Conservation (phyloP, 2,329 filamentous ascomycete species). For the Rutstroemia sp. region DNA sequence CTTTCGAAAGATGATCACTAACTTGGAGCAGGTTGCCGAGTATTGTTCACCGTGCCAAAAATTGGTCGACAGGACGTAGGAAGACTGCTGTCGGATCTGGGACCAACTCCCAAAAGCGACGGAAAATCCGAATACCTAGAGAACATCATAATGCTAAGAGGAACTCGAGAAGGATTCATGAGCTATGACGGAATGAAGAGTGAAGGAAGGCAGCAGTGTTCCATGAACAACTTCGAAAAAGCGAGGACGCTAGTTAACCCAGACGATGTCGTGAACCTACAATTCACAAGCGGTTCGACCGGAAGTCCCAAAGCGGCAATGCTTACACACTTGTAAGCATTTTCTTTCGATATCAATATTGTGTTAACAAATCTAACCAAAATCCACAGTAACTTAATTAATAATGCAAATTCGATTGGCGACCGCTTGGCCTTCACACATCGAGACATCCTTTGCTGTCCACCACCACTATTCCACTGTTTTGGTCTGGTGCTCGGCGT, state of each 20-base stretch:
- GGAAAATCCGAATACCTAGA: slow-evolving; percentile 30
- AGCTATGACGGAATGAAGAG: slow-evolving; percentile 53
- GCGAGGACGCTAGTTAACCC: slow-evolving; percentile 50
- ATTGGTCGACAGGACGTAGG: slow-evolving; percentile 61
- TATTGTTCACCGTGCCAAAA: slow-evolving; percentile 64
- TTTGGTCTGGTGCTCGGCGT: slow-evolving; percentile 68
- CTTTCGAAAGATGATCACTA: slow-evolving; percentile 50
- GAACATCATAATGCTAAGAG: slow-evolving; percentile 54
- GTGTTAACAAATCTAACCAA: background rate
- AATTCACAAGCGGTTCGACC: slow-evolving; percentile 70
- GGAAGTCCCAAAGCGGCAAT: slow-evolving; percentile 68
- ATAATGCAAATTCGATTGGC: slow-evolving; percentile 21
- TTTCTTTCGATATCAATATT: background rate
- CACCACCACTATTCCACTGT: slow-evolving; percentile 72
- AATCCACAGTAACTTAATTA: slow-evolving; percentile 20
- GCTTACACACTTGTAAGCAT: slow-evolving; percentile 43
- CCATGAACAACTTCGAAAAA: slow-evolving; percentile 41
- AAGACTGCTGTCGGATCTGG: slow-evolving; percentile 48
- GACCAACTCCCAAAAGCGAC: slow-evolving; percentile 34
- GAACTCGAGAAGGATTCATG: slow-evolving; percentile 44
- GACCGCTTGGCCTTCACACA: slow-evolving; percentile 47
- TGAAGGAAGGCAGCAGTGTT: slow-evolving; percentile 40
- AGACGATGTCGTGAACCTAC: slow-evolving; percentile 64
- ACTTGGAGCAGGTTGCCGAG: slow-evolving; percentile 52
- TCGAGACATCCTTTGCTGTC: slow-evolving; percentile 67